Percentiles rank a stretch among this genome's conserved stretches.
These are phyloP conservation scores for Penicillium vulpinum DNA, from an alignment of 2,329 filamentous ascomycete species.

Conservation along the genomic window DNA sequence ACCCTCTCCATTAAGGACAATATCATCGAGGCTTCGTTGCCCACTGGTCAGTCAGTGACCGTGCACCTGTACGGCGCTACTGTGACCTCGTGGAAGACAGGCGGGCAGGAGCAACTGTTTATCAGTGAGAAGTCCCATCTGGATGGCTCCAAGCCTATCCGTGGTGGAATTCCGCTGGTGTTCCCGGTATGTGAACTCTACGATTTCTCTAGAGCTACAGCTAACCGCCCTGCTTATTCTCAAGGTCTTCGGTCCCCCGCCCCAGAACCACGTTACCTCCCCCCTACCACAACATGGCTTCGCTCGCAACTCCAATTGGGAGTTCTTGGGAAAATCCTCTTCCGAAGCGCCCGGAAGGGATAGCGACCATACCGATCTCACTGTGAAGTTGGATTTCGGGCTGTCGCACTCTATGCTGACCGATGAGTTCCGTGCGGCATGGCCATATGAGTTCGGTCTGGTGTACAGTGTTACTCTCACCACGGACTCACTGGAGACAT, in stretches of 20 bases:
- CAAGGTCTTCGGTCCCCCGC: constrained; percentile 79
- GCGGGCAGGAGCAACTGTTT: constrained; percentile 80
- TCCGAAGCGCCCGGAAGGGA: constrained; percentile 35
- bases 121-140: constrained; percentile 76
- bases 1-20: constrained; percentile 73
- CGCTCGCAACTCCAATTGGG: constrained; percentile 85
- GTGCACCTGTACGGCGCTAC: constrained; percentile 90
- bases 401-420: constrained; percentile 72
- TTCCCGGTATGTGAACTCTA: constrained; percentile 70
- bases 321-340: constrained; percentile 66
- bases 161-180: constrained; percentile 88
- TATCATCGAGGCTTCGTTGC: constrained; percentile 75
- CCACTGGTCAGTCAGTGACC: constrained; percentile 81
- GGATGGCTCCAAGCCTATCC: constrained; percentile 84
- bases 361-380: constrained; percentile 56
- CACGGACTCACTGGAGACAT: constrained; percentile 72
- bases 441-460: constrained; percentile 84
- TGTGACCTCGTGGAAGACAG: constrained; percentile 86
- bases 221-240: constrained; percentile 23
- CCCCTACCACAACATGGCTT: constrained; percentile 91
- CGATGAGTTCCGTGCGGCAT: constrained; percentile 67
- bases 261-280: constrained; percentile 73
- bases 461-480: constrained; percentile 90
- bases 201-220: constrained; percentile 1
- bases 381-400: constrained; percentile 94